Percentiles rank a stretch among this genome's conserved stretches.
Evolutionary conservation across 805 yeast genomes (phyloP).

Genomic region (Wickerhamiella cacticola): DNA sequence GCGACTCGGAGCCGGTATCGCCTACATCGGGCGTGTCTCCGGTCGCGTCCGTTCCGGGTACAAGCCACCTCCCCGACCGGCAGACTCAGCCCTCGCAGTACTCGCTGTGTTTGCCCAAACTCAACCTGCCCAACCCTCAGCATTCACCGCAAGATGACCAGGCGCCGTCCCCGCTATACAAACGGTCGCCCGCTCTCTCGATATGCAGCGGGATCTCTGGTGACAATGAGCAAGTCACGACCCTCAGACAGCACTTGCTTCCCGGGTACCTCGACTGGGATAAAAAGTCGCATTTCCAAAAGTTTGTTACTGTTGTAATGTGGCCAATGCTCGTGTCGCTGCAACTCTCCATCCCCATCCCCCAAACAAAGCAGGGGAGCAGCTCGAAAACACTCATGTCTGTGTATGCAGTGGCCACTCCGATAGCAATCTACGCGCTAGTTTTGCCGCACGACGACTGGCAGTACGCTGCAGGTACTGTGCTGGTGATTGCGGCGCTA

Average conservation of each 20-base stretch:
- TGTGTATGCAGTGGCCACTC: slow-evolving; percentile 11
- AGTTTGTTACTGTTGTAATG: slow-evolving; percentile 23
- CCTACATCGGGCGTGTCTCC: neutral
- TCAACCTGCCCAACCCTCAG: neutral
- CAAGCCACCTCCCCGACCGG: neutral
- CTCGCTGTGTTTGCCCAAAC: neutral
- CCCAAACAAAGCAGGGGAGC: neutral
- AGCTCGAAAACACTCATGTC: neutral
- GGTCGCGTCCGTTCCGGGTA: neutral
- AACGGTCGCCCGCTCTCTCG: slow-evolving; percentile 3
- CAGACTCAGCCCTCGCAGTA: neutral
- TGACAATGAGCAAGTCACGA: neutral
- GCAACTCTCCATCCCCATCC: slow-evolving; percentile 26
- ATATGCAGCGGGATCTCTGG: neutral
- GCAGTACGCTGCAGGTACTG: neutral
- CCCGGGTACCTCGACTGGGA: slow-evolving; percentile 25
- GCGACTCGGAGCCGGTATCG: neutral
- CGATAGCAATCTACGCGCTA: slow-evolving; percentile 1
- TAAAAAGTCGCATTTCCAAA: slow-evolving; percentile 22
- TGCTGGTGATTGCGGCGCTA: neutral
- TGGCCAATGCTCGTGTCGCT: slow-evolving; percentile 27
- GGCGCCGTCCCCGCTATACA: neutral
- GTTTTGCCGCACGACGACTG: neutral
- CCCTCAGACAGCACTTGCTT: slow-evolving; percentile 19
- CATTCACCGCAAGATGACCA: neutral